Evolutionary conservation across 2,329 filamentous ascomycete species (phyloP).

Genomic region (Sclerotinia minor): DNA sequence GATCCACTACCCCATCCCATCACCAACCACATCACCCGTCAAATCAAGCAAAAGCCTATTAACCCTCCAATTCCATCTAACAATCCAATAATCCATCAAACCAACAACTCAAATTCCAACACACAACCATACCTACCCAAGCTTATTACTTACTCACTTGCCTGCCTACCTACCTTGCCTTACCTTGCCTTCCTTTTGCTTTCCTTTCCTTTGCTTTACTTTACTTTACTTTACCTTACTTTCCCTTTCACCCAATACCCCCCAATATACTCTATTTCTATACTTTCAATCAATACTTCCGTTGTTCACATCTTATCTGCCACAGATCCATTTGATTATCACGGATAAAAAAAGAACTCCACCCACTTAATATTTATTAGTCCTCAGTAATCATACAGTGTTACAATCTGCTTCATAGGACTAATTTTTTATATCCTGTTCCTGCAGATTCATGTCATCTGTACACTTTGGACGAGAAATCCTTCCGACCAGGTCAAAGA

Average conservation of each 20-base stretch:
- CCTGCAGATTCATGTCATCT: slow-evolving; percentile 27
- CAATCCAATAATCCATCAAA: not conserved
- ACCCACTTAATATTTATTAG: not conserved
- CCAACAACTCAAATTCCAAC: not conserved
- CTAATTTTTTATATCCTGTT: slow-evolving; percentile 5
- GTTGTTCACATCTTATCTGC: not conserved
- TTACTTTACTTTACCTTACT: too few relatives aligned
- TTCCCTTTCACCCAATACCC: not conserved
- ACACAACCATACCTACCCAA: not conserved
- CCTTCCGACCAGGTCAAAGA: slow-evolving; percentile 24
- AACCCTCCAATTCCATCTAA: not conserved
- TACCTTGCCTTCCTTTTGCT: not conserved
- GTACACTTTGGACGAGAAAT: slow-evolving; percentile 15
- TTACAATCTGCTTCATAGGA: not conserved
- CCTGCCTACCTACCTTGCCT: too few relatives aligned
- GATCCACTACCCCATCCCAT: not conserved
- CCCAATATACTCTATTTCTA: not conserved
- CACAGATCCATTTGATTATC: slow-evolving; percentile 7
- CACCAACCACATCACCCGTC: not conserved
- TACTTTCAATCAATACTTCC: not conserved
- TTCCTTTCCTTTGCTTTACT: not conserved
- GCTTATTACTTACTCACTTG: too few relatives aligned
- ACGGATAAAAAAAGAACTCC: not conserved
- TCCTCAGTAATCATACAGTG: slow-evolving; percentile 9
- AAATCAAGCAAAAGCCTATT: not conserved